A percentile compares a stretch with the other conserved stretches of the same genome.
These are phyloP conservation scores for Jatropha curcas DNA, from an alignment of 345 rosid genomes.

Conservation along the genomic window DNA sequence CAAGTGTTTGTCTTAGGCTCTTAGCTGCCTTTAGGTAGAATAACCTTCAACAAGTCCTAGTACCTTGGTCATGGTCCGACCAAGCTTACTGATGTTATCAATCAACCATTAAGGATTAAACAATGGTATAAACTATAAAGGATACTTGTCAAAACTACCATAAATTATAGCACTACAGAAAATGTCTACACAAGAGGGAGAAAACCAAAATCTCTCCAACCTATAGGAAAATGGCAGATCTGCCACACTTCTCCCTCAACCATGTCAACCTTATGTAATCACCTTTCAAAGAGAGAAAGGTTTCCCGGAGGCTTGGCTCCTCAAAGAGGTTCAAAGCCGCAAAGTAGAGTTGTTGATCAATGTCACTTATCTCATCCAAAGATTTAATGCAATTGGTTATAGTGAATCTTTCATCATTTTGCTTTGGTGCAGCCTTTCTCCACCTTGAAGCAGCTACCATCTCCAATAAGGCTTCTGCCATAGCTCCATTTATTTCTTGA, in stretches of 20 bases:
- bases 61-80: no score
- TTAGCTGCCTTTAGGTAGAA: no score
- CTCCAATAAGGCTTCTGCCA: constrained; percentile 65
- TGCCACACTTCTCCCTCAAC: constrained; percentile 56
- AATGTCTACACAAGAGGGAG: neutral
- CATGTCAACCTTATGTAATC: constrained; percentile 46
- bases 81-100: no score
- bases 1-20: no score
- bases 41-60: no score
- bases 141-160: neutral
- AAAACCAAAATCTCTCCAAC: neutral
- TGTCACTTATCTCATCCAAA: constrained; percentile 58
- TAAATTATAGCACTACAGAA: neutral
- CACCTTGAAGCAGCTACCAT: constrained; percentile 55
- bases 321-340: constrained; percentile 77
- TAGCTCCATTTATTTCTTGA: constrained; percentile 37
- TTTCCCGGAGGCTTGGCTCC: constrained; percentile 53
- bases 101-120: no score
- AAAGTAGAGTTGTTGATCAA: constrained; percentile 57
- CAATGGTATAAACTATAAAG: no score
- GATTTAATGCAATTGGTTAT: constrained; percentile 63
- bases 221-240: constrained; percentile 6
- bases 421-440: constrained; percentile 24
- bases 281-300: constrained; percentile 56
- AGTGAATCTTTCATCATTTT: constrained; percentile 43